phyloP scores from a whole-genome alignment of 306 rosid species.

The Cicer bijugum region DNA sequence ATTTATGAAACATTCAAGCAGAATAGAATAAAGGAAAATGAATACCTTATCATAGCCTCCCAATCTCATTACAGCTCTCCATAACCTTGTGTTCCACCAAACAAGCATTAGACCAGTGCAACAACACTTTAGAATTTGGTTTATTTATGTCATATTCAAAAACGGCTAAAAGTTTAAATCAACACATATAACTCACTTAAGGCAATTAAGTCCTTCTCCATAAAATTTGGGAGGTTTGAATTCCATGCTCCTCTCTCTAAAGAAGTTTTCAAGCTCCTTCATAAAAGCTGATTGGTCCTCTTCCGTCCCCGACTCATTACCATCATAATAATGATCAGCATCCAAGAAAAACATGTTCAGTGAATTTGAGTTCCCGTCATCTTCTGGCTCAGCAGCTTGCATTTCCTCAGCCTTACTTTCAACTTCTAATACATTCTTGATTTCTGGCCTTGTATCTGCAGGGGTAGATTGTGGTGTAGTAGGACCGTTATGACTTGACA shows the following conservation, averaged over 20 bases:
- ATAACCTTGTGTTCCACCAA: slow-evolving; percentile 66
- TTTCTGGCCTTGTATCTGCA: slow-evolving; percentile 49
- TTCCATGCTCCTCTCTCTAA: slow-evolving; percentile 88
- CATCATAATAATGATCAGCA: slow-evolving; percentile 64
- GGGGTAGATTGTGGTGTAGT: slow-evolving; percentile 46
- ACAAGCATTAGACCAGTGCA: slow-evolving; percentile 46
- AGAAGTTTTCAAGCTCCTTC: slow-evolving; percentile 88
- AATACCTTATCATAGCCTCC: slow-evolving; percentile 99
- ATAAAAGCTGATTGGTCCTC: slow-evolving; percentile 84
- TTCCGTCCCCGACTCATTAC: slow-evolving; percentile 90
- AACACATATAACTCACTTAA: slow-evolving; percentile 68
- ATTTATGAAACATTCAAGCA: slow-evolving; percentile 11
- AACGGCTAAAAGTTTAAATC: slow-evolving; percentile 12
- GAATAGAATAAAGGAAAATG: not conserved
- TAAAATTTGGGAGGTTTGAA: slow-evolving; percentile 96
- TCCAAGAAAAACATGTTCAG: slow-evolving; percentile 61
- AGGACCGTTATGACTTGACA: slow-evolving; percentile 47
- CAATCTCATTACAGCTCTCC: slow-evolving; percentile 91
- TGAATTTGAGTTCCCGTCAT: slow-evolving; percentile 59
- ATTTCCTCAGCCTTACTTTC: slow-evolving; percentile 58
- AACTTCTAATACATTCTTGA: slow-evolving; percentile 47
- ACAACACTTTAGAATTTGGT: slow-evolving; percentile 29
- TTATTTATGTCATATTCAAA: slow-evolving; percentile 23
- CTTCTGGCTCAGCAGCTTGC: slow-evolving; percentile 50
- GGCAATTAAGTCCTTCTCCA: slow-evolving; percentile 95